Percentiles rank a stretch among this genome's conserved stretches.
These are phyloP conservation scores for Rhododendron molle DNA, from an alignment of 148 eudicot species.

Conservation along the genomic window DNA sequence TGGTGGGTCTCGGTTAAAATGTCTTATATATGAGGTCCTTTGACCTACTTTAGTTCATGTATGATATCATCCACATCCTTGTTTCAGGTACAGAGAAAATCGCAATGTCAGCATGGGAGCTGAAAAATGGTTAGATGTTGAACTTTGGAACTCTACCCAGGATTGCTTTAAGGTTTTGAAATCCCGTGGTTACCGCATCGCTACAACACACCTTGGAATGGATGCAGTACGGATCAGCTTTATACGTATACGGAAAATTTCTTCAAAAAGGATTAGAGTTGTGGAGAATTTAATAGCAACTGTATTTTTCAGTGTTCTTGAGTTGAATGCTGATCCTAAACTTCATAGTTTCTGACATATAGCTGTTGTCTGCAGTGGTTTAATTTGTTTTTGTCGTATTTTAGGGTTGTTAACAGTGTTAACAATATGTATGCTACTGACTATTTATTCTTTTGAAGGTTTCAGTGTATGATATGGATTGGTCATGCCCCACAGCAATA, in stretches of 20 bases:
- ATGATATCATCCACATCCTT: not conserved
- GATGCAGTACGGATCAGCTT: constrained; percentile 48
- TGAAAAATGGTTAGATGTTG: constrained; percentile 97
- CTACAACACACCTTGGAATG: constrained; percentile 71
- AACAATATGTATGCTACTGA: not conserved
- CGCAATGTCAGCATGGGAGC: constrained; percentile 98
- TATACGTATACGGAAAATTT: not conserved
- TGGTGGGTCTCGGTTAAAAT: not conserved
- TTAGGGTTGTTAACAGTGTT: not conserved
- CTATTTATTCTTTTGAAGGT: constrained; percentile 43
- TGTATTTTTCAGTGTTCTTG: not conserved
- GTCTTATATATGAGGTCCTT: not conserved
- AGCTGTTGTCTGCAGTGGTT: not conserved
- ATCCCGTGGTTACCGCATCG: constrained; percentile 90
- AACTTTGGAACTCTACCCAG: constrained; percentile 68
- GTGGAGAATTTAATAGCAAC: not conserved
- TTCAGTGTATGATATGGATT: constrained; percentile 75
- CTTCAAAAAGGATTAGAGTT: not conserved
- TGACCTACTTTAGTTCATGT: not conserved
- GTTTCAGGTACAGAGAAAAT: constrained; percentile 71
- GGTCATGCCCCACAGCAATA: constrained; percentile 94
- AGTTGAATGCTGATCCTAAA: not conserved
- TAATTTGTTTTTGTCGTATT: not conserved
- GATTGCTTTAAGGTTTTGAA: constrained; percentile 76
- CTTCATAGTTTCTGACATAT: not conserved